Base-by-base conservation (phyloP, 345 rosid genomes). In the Linum trigynum region DNA sequence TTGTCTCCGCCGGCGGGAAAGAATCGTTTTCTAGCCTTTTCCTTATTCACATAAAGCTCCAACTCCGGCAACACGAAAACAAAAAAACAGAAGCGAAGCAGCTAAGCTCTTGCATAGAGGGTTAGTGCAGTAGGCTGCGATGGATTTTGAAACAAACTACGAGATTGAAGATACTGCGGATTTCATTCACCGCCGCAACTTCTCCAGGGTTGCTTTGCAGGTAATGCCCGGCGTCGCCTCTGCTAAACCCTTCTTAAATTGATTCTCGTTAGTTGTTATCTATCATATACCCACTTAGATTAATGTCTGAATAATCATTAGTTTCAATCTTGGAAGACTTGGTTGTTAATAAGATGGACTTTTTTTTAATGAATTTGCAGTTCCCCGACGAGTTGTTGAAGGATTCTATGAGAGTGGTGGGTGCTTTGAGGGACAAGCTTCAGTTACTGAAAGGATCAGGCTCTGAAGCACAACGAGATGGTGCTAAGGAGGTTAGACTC, bases 381-480 rank as follows among this genome's bases (percentile, higher is more conserved):
- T 90, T 92, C 62, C 97, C 98, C 1, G 98, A 92, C 77, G 87
- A 86, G 68, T 77, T 88, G 42, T 60, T 92, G 67, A 90, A 86
- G 77, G 80, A 85, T 67, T 84, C 97, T 0, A 77, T 75, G 4
- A 82, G 75, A 58, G 83, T 92, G 37, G 89, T 79, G 79, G 70
- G 61, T 59, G 77, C 80, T 17, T 76, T 91, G 12, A 76, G 73
- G 68, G 38, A 60, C 51, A 74, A 78, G 55, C 79, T 83, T 50
- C 63, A 45, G 50, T 71, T 72, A 55, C 75, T 82, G 40, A 78
- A 57, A 57, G 81, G 78, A 55, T 51, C 68, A 55, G 67, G 58
- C 8, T 16, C 15, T 11, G 75, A 69, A 42, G 32, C 42, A 16
- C 66, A 17, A 59, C 53, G 43, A 68, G 83, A 70, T 6, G 80